Evolutionary conservation across 2,329 filamentous ascomycete species (phyloP).

Genomic region (Ceratocystis papillata): DNA sequence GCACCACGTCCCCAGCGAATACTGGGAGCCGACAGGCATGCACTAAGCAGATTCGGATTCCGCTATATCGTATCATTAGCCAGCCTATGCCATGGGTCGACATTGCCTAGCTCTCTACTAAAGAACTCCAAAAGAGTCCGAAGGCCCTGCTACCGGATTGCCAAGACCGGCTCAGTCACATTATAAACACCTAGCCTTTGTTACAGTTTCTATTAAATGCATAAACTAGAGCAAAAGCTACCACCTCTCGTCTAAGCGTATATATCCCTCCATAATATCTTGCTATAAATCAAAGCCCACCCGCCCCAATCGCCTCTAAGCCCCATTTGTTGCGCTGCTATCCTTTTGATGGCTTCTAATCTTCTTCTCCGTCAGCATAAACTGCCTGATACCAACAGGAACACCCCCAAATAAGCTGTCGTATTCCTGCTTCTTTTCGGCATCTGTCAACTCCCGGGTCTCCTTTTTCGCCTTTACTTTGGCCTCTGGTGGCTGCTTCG

Average conservation of each 20-base stretch:
- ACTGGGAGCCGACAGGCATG: too few species aligned
- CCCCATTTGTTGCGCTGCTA: conserved; percentile 38
- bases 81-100: too few species aligned
- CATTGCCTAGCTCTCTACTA: too few species aligned
- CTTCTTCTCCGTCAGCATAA: conserved; percentile 94
- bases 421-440: conserved; percentile 35
- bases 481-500: not conserved
- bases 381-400: conserved; percentile 86
- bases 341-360: conserved; percentile 60
- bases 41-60: too few species aligned
- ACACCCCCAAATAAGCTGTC: conserved; percentile 67
- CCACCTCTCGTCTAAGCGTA: not conserved
- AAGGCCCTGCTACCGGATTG: too few species aligned
- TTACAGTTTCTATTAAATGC: too few species aligned
- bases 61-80: too few species aligned
- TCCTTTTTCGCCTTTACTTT: not conserved
- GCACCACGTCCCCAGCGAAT: too few species aligned
- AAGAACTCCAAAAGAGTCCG: too few species aligned
- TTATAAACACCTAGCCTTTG: too few species aligned
- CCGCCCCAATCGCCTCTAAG: conserved; percentile 33
- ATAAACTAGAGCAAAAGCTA: too few species aligned
- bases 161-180: too few species aligned
- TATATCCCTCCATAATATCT: not conserved
- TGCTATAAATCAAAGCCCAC: not conserved
- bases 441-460: not conserved